Percentiles rank a stretch among this genome's conserved stretches.
Conservation (phyloP, 495 filamentous ascomycete species). For the Penicillium paxilli region DNA sequence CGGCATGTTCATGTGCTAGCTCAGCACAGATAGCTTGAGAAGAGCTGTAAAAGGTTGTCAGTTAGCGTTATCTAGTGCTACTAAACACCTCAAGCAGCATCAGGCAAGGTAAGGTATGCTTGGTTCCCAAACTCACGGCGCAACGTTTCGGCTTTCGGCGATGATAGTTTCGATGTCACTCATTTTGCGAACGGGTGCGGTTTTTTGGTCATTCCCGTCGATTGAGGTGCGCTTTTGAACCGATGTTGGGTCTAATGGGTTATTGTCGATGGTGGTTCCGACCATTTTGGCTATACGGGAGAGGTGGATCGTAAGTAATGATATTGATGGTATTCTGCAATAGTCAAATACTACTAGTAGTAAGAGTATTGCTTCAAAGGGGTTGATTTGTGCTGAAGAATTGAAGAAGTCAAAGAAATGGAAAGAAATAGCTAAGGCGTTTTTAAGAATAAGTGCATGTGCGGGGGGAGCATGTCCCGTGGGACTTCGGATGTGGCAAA, state of each 20-base stretch:
- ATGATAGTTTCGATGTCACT: slow-evolving; percentile 14
- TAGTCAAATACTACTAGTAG: background rate
- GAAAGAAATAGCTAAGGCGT: background rate
- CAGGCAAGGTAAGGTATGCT: background rate
- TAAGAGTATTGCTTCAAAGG: too few species aligned
- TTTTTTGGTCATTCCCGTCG: slow-evolving; percentile 1
- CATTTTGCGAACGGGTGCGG: background rate
- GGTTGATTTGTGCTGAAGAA: too few species aligned
- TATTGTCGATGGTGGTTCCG: slow-evolving; percentile 11
- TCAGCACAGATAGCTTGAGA: slow-evolving; percentile 22
- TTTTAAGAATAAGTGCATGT: slow-evolving; percentile 10
- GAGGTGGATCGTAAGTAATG: background rate
- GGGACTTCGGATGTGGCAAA: slow-evolving; percentile 18
- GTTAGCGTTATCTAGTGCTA: too few species aligned
- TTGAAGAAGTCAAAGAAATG: background rate
- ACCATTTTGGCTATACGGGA: slow-evolving; percentile 16
- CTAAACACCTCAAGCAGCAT: too few species aligned
- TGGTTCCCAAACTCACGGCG: slow-evolving; percentile 18
- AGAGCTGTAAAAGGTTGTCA: slow-evolving; percentile 15
- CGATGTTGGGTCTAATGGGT: slow-evolving; percentile 21
- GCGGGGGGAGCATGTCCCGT: slow-evolving; percentile 14
- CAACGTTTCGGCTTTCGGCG: slow-evolving; percentile 16
- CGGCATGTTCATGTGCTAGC: slow-evolving; percentile 28
- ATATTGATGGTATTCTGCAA: background rate
- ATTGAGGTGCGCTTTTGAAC: slow-evolving; percentile 14